Evolutionary conservation across 139 green algal species (phyloP).

Genomic region (Astrephomene gubernaculifera): DNA sequence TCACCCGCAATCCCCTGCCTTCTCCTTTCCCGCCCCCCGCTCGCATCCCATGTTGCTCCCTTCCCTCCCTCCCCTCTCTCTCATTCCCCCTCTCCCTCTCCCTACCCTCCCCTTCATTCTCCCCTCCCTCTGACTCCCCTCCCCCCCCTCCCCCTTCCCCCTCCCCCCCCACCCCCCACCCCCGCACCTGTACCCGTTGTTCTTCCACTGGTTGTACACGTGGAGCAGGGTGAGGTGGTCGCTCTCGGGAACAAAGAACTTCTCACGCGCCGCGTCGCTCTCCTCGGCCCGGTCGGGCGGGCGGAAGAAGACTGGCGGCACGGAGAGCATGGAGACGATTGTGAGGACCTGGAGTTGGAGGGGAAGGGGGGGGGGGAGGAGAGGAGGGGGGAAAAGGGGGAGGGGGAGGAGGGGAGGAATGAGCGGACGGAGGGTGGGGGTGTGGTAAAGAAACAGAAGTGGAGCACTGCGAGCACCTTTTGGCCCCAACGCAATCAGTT

Average conservation of each 20-base stretch:
- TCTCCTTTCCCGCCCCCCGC: not conserved
- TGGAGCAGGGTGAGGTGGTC: slow-evolving; percentile 99
- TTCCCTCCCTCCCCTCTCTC: not conserved
- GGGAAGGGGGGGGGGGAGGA: not conserved
- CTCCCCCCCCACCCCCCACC: not conserved
- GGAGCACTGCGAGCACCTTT: too few species aligned
- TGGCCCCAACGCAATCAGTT: too few species aligned
- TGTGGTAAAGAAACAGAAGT: too few species aligned
- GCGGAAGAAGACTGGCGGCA: slow-evolving; percentile 95
- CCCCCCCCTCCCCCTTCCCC: not conserved
- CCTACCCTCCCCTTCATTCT: too few species aligned
- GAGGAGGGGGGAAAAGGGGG: not conserved
- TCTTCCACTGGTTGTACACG: slow-evolving; percentile 99
- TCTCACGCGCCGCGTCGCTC: slow-evolving; percentile 95
- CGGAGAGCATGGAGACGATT: slow-evolving; percentile 93
- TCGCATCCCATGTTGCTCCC: not conserved
- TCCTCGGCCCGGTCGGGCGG: slow-evolving; percentile 89
- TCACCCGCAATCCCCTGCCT: not conserved
- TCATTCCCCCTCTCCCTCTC: not conserved
- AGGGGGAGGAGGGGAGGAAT: not conserved
- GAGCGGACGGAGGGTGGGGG: not conserved
- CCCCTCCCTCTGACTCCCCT: not conserved
- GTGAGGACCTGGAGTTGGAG: slow-evolving; percentile 91
- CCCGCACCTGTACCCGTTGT: slow-evolving; percentile 76
- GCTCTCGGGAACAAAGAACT: slow-evolving; percentile 98